Evolutionary conservation across 2,329 filamentous ascomycete species (phyloP).

Genomic region (Phialocephala sp.): DNA sequence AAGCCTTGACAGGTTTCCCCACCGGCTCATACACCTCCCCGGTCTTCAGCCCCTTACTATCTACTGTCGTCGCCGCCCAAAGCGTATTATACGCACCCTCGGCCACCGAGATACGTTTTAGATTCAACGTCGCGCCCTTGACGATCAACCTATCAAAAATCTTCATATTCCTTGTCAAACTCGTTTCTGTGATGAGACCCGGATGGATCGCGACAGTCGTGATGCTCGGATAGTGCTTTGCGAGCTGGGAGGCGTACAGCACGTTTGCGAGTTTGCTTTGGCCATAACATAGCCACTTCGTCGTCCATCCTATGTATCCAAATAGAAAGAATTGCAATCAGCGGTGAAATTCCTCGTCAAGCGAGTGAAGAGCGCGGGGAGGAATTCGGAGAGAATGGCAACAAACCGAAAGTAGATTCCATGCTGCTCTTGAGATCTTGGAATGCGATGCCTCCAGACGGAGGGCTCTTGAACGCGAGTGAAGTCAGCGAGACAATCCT

Average conservation of each 20-base stretch:
- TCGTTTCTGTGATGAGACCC: constrained; percentile 35
- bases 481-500: constrained; percentile 19
- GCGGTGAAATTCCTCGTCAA: too few species aligned
- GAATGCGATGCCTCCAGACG: constrained; percentile 40
- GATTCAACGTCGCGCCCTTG: constrained; percentile 14
- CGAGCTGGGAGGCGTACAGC: constrained; percentile 49
- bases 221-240: constrained; percentile 46
- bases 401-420: background rate
- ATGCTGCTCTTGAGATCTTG: background rate
- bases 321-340: background rate
- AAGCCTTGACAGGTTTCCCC: constrained; percentile 39
- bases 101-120: constrained; percentile 26
- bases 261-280: constrained; percentile 56
- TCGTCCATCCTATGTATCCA: background rate
- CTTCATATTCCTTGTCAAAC: background rate
- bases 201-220: constrained; percentile 49
- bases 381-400: too few species aligned
- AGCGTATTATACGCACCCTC: constrained; percentile 46
- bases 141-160: background rate
- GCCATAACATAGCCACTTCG: constrained; percentile 36
- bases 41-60: constrained; percentile 35
- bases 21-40: constrained; percentile 48
- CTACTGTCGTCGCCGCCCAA: constrained; percentile 44
- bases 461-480: background rate
- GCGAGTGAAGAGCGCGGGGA: too few species aligned